Conservation (phyloP, 352 stramenopile genomes). For the Globisporangium paddicum region DNA sequence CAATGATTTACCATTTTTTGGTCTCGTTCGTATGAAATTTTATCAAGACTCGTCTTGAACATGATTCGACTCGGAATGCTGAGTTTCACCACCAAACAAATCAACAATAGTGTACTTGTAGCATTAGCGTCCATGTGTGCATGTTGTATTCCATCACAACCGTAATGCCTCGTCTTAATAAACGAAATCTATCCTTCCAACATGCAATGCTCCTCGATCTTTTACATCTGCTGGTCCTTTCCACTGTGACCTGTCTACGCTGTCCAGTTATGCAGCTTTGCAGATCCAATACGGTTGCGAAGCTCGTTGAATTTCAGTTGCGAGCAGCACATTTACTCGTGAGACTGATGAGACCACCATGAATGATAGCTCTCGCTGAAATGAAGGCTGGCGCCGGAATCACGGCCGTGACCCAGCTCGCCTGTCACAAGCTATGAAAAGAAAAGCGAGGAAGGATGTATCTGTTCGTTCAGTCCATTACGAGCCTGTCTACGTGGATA, state of each 20-base stretch:
- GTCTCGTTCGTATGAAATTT: slow-evolving; percentile 61
- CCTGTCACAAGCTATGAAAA: background rate
- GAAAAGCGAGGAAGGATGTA: background rate
- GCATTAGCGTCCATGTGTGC: background rate
- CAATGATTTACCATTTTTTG: slow-evolving; percentile 65
- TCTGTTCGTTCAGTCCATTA: background rate
- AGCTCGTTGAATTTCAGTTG: too few species aligned
- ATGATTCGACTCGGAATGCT: slow-evolving; percentile 58
- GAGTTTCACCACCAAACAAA: slow-evolving; percentile 28
- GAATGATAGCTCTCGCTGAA: too few species aligned
- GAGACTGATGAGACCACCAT: too few species aligned
- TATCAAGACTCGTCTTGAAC: slow-evolving; percentile 15
- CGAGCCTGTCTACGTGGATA: background rate
- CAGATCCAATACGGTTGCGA: too few species aligned
- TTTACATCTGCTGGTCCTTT: background rate
- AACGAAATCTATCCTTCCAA: background rate
- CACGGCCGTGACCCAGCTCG: too few species aligned
- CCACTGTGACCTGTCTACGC: background rate
- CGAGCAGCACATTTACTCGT: too few species aligned
- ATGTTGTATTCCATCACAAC: background rate
- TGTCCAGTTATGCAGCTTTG: background rate
- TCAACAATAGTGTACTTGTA: background rate
- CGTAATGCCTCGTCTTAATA: background rate
- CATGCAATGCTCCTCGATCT: background rate
- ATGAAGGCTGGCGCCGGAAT: too few species aligned